Base-by-base conservation (phyloP, 176 grass and related monocot genomes). In the Thinopyrum elongatum region DNA sequence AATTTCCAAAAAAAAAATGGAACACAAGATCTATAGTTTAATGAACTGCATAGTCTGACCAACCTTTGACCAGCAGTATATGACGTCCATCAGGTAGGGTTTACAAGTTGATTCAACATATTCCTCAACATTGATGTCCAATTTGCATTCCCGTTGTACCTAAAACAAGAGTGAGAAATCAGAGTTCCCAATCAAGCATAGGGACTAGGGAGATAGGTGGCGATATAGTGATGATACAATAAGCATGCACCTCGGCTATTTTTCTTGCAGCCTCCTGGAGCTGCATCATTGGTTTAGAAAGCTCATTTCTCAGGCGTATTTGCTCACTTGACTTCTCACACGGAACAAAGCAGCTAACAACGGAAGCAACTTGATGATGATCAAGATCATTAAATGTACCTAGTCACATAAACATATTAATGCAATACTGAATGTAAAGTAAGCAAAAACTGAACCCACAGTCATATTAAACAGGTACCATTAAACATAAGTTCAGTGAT, bases 401-500 rank as follows among this genome's bases (percentile, higher is more conserved):
- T 95, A 66, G 29, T 59, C 44, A 84, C 28, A 63, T 8, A 79
- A 42, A 74, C 62, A 83, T 60, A 88, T 74, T 76, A 38, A 64
- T 29, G 53, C 11, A 53, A 68, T 39, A 35, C 30, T 85, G 12
- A 47, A 73, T 26, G 21, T 64, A 62, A 82, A 83, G 35, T 28
- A 87, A 34, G 27, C 10, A 28, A 35, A 55, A 67, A 31, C 6
- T 38, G 36, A 70, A 82, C 14, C 69, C n/a, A 60, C 2, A 23
- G 31, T 34, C 15, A 66, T 42, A 83, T 23, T 68, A 70, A 84
- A 76, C 2, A 14, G 8, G 47, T 80, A 93, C 97, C 97, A 77
- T 99, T 96, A 89, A 99, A 99, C 97, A 99, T 99, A 86, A 99
- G 88, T 84, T 99, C 97, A 41, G 97, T 99, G 75, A 99, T 93